phyloP scores from a whole-genome alignment of 441 rosid genomes.

The Oxalis stricta region DNA sequence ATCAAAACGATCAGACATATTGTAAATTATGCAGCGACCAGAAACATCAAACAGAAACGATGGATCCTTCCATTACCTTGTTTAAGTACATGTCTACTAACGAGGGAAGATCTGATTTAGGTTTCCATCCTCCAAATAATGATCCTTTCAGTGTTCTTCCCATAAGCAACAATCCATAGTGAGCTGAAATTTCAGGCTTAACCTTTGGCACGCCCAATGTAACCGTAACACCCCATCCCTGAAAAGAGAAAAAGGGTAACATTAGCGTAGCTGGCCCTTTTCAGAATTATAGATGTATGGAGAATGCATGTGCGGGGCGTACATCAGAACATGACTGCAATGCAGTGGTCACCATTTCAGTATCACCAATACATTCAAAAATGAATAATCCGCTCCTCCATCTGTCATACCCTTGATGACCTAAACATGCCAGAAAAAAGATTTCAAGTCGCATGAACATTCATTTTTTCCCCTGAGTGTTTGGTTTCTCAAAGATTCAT shows the following conservation, averaged over 20 bases:
- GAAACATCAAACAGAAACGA: neutral
- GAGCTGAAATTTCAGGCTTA: constrained; percentile 70
- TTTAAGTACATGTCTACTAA: constrained; percentile 65
- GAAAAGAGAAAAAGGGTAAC: neutral
- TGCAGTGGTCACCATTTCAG: constrained; percentile 60
- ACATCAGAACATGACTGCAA: constrained; percentile 85
- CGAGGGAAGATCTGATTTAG: constrained; percentile 76
- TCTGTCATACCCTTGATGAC: constrained; percentile 59
- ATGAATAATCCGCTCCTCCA: constrained; percentile 86
- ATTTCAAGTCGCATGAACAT: too few relatives aligned
- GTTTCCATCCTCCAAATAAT: constrained; percentile 82
- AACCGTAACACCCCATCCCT: constrained; percentile 92
- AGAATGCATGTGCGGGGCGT: too few relatives aligned
- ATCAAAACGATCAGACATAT: neutral
- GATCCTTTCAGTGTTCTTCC: constrained; percentile 80
- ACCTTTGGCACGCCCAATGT: constrained; percentile 85
- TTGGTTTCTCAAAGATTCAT: too few relatives aligned
- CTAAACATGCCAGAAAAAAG: constrained; percentile 38
- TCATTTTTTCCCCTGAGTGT: neutral
- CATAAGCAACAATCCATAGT: constrained; percentile 52
- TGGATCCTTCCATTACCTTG: constrained; percentile 27
- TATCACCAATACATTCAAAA: constrained; percentile 80
- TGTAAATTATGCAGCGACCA: neutral
- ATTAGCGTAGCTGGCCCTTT: too few relatives aligned
- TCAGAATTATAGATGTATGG: too few relatives aligned